Base-by-base conservation (phyloP, 2,329 filamentous ascomycete species). In the Botrytis galanthina region DNA sequence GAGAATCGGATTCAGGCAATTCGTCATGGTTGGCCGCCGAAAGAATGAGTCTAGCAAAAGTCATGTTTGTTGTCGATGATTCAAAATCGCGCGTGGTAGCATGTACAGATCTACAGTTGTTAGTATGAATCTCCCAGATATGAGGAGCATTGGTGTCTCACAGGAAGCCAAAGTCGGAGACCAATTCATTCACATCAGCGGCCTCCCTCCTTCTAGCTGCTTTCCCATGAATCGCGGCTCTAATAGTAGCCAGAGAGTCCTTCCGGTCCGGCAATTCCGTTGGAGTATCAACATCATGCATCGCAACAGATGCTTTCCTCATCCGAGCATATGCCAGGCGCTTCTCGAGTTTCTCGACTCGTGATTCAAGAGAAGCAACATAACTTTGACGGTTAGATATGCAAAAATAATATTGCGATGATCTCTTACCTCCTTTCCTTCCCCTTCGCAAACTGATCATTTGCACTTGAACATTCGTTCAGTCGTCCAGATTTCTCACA, bases 1-100 rank as follows among this genome's bases (percentile, higher is more conserved):
- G 85, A 74, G 89, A 87, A 46, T 86, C 83, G 4, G 87, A 87
- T 63, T 88, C 86, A 7, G 93, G 92, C 35, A 97, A 83, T 12
- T 88, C 85, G 79, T 94, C 91, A 77, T 93, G 93, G 16, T 89
- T 89, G 54, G 93, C 91, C 9, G 95, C 92, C n/a, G 93, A 93
- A 42, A 97, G 84, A 37, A 98, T 92, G 32, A 98, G 87, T 51
- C 93, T 91, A 39, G 94, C 93, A 86, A 98, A 98, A 0, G 94
- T 97, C 88, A 97, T 97, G 79, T 93, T 94, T 74, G 90, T 92
- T 44, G 92, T 91, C 73, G 95, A 94, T 14, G 94, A 92, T 81
- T 97, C 94, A 80, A 98, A 98, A 82, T 98, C 96, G 80, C 94
- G 89, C 1, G 95, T 95, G 0, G 95, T 98, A 42, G 96, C 95